These are phyloP conservation scores for Aspergillus bridgeri DNA, from an alignment of 495 filamentous ascomycete genomes.

Conservation along the genomic window DNA sequence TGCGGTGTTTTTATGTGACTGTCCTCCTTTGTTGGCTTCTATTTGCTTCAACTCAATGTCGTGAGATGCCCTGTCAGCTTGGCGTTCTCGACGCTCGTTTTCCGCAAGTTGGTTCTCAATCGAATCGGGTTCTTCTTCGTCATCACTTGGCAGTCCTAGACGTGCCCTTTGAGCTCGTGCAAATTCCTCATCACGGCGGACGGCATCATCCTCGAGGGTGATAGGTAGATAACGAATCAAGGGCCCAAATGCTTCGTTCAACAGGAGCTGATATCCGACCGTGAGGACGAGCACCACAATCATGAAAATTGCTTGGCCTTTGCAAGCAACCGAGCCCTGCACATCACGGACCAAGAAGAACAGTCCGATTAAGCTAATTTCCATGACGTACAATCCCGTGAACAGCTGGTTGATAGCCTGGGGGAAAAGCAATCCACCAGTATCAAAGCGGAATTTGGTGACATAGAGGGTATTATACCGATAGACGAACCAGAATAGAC, in stretches of 20 bases:
- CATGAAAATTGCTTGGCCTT: slow-evolving; percentile 88
- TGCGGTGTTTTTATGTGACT: slow-evolving; percentile 13
- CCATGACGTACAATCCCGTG: slow-evolving; percentile 92
- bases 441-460: slow-evolving; percentile 85
- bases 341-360: slow-evolving; percentile 80
- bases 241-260: slow-evolving; percentile 84
- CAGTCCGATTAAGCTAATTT: slow-evolving; percentile 82
- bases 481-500: slow-evolving; percentile 92
- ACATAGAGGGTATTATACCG: slow-evolving; percentile 97
- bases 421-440: slow-evolving; percentile 89
- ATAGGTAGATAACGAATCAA: slow-evolving; percentile 89
- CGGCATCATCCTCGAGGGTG: slow-evolving; percentile 92
- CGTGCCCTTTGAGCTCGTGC: slow-evolving; percentile 68
- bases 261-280: slow-evolving; percentile 71
- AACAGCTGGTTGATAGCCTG: slow-evolving; percentile 95
- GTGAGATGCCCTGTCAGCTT: slow-evolving; percentile 38
- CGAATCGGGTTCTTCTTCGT: slow-evolving; percentile 31
- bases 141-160: slow-evolving; percentile 44
- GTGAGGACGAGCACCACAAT: slow-evolving; percentile 69
- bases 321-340: slow-evolving; percentile 55
- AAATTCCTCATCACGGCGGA: slow-evolving; percentile 84
- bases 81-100: slow-evolving; percentile 30
- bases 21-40: slow-evolving; percentile 30
- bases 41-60: slow-evolving; percentile 62
- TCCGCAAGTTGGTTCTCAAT: slow-evolving; percentile 47